Conservation (phyloP, 768 basidiomycete species). For the Boletus edulis region DNA sequence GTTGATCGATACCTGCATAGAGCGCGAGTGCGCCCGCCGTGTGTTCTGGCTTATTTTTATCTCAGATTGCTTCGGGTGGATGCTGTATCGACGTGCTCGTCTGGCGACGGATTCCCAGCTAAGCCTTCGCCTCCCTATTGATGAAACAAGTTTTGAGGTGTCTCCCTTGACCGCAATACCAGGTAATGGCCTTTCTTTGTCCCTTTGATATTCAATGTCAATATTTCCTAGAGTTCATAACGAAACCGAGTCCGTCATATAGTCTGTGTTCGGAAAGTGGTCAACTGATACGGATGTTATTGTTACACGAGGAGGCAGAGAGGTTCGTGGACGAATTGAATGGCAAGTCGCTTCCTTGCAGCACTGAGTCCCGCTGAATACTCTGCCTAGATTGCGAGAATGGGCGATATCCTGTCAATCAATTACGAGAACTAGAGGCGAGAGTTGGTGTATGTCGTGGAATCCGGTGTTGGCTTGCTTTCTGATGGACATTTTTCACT, state of each 20-base stretch:
- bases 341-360: slow-evolving; percentile 35
- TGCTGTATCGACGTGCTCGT: slow-evolving; percentile 34
- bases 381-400: slow-evolving; percentile 23
- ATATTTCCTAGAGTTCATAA: slow-evolving; percentile 57
- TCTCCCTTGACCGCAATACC: slow-evolving; percentile 42
- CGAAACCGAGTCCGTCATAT: slow-evolving; percentile 58
- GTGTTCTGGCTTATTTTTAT: slow-evolving; percentile 78
- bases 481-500: slow-evolving; percentile 7
- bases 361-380: slow-evolving; percentile 21
- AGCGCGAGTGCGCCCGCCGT: slow-evolving; percentile 77
- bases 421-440: slow-evolving; percentile 42
- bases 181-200: slow-evolving; percentile 18
- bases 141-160: slow-evolving; percentile 80
- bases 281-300: slow-evolving; percentile 67
- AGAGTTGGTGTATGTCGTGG: slow-evolving; percentile 36
- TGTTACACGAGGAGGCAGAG: slow-evolving; percentile 63
- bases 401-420: slow-evolving; percentile 31
- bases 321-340: slow-evolving; percentile 48
- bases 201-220: background rate
- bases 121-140: slow-evolving; percentile 68
- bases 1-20: slow-evolving; percentile 59
- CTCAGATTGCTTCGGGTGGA: slow-evolving; percentile 48
- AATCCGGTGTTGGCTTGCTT: background rate
- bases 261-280: slow-evolving; percentile 58
- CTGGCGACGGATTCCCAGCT: slow-evolving; percentile 43